Conservation (phyloP, 2,329 filamentous ascomycete species). For the Xylariaceae sp. region DNA sequence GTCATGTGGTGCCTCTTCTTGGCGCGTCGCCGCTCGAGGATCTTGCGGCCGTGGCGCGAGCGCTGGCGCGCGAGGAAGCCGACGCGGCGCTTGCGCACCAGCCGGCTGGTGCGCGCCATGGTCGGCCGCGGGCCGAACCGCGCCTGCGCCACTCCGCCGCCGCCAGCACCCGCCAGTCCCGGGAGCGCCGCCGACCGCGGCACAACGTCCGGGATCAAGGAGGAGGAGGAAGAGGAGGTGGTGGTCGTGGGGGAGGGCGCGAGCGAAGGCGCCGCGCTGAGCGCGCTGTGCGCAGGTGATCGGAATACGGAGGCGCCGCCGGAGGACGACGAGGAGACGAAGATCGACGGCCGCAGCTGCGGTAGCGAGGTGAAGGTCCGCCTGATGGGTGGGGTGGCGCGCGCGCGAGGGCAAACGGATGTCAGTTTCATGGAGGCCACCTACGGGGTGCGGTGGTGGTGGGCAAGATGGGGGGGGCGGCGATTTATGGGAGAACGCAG, state of each 20-base stretch:
- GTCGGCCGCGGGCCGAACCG: constrained; percentile 53
- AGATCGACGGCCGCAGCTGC: constrained; percentile 40
- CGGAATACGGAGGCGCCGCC: constrained; percentile 21
- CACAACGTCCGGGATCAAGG: constrained; percentile 35
- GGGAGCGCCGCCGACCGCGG: constrained; percentile 39
- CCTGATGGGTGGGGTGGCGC: too few relatives aligned
- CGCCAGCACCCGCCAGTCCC: constrained; percentile 38
- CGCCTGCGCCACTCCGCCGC: too few relatives aligned
- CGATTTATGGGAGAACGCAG: too few relatives aligned
- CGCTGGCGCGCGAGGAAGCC: constrained; percentile 47
- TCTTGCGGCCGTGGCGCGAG: constrained; percentile 45
- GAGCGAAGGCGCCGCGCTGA: constrained; percentile 14
- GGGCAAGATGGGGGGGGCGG: too few relatives aligned
- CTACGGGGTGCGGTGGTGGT: too few relatives aligned
- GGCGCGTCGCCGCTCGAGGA: constrained; percentile 42
- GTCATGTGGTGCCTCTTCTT: too few relatives aligned
- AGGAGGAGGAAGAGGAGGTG: constrained; percentile 6
- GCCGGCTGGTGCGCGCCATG: constrained; percentile 45
- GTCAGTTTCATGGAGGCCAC: too few relatives aligned
- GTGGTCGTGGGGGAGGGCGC: constrained; percentile 1
- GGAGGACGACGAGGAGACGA: too few relatives aligned
- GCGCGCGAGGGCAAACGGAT: too few relatives aligned
- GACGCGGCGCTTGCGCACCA: constrained; percentile 52
- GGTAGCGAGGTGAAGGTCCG: constrained; percentile 43
- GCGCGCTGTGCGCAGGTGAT: constrained; percentile 16